These are phyloP conservation scores for Fusarium cyanostomum DNA, from an alignment of 2,329 filamentous ascomycete genomes.

Conservation along the genomic window DNA sequence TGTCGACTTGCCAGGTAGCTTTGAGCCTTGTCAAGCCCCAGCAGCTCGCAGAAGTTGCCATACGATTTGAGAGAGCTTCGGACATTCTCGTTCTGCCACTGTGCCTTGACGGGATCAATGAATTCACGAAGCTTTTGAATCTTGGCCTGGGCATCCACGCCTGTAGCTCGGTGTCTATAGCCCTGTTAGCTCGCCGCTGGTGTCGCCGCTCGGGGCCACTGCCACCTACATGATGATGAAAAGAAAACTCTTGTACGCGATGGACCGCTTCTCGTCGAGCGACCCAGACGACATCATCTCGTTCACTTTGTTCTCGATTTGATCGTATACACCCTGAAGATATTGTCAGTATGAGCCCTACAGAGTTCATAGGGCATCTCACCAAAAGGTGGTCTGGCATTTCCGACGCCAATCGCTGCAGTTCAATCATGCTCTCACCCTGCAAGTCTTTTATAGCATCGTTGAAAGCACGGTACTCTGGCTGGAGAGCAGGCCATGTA, in stretches of 20 bases:
- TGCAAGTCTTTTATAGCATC: conserved; percentile 93
- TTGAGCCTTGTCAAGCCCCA: conserved; percentile 83
- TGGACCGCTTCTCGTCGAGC: conserved; percentile 82
- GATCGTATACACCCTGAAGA: conserved; percentile 79
- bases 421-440: conserved; percentile 82
- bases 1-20: conserved; percentile 78
- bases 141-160: conserved; percentile 75
- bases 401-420: conserved; percentile 87
- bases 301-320: conserved; percentile 83
- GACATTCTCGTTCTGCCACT: conserved; percentile 80
- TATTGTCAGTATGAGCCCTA: conserved; percentile 4
- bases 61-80: conserved; percentile 77
- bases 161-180: conserved; percentile 78
- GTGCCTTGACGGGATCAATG: conserved; percentile 79
- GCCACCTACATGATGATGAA: conserved; percentile 83
- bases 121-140: conserved; percentile 79
- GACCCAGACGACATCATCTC: conserved; percentile 78
- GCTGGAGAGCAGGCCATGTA: conserved; percentile 78
- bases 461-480: conserved; percentile 77
- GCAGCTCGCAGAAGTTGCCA: conserved; percentile 78
- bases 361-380: conserved; percentile 42
- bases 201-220: neutral
- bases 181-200: conserved; percentile 20
- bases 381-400: conserved; percentile 91
- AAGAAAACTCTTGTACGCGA: conserved; percentile 88